Evolutionary conservation across 345 rosid species (phyloP), one percentile per base, ranked within the genome.

Genomic region (Aquilaria sinensis): DNA sequence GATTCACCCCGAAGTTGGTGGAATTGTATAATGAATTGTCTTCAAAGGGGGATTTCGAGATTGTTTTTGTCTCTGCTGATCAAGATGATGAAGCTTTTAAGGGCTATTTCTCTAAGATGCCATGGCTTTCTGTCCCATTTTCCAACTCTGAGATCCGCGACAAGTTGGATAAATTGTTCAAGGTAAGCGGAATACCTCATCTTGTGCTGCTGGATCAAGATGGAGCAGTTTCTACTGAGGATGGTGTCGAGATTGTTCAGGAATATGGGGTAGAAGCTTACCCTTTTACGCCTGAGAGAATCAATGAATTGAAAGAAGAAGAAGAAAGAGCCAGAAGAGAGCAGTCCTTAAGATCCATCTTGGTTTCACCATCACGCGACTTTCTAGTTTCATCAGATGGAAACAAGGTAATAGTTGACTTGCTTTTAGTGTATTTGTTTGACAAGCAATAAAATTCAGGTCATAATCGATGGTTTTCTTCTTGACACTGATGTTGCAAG

Each of bases 91-190:
- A 76, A 60, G 73, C 92, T 0, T 89, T 88, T 63, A 58, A 45
- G 0, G 64, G 45, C n/a, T 91, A 91, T 66, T 83, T 91, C 74
- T 70, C 83, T 10, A 80, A 80, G 74, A 88, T 91, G 97, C 90
- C 96, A 1, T 91, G 97, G 96, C 92, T 88, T 29, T 90, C 96
- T 5, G 75, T 91, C 33, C 97, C 90, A 0, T 91, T 83, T 57
- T 74, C 86, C 31, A 88, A 91, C 61, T 78, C 83, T 0, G 85
- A 74, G 29, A 80, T 77, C 0, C 84, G 92, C 23, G 74, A 70
- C 13, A 65, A 62, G 66, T 71, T 91, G 70, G 74, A 85, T 51
- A 57, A 61, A 60, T 10, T 77, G 61, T 91, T 86, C 67, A 73
- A 80, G 67, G 90, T 88, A 30, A 72, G 58, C 57, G 96, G 94